phyloP scores from a whole-genome alignment of 106 monocot species.

The Acorus gramineus region DNA sequence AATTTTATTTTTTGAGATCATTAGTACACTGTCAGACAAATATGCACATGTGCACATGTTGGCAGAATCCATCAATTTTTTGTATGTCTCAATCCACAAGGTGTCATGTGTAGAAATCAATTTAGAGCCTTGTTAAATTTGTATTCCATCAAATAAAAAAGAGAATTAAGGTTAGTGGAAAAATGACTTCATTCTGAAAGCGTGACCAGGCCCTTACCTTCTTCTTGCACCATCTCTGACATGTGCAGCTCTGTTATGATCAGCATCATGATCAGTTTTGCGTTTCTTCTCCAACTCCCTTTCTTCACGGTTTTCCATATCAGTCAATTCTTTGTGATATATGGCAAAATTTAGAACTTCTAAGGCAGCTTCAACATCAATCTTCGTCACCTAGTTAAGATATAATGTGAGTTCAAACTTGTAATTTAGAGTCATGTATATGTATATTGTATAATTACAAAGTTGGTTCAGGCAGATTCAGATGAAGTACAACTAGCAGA shows the following conservation, averaged over 20 bases:
- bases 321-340: slow-evolving; percentile 95
- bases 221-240: slow-evolving; percentile 6
- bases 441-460: too few species aligned
- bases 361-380: slow-evolving; percentile 81
- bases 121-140: background rate
- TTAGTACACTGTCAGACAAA: too few species aligned
- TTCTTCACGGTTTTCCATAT: slow-evolving; percentile 91
- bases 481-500: too few species aligned
- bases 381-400: slow-evolving; percentile 50
- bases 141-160: background rate
- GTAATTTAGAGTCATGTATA: too few species aligned
- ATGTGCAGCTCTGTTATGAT: slow-evolving; percentile 6
- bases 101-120: too few species aligned
- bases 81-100: too few species aligned
- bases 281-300: slow-evolving; percentile 65
- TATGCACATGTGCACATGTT: too few species aligned
- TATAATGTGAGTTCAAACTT: background rate
- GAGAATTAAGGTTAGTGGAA: background rate
- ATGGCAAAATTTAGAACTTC: slow-evolving; percentile 91
- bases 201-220: slow-evolving; percentile 21
- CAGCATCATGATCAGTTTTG: slow-evolving; percentile 56
- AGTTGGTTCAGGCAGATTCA: too few species aligned
- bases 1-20: too few species aligned
- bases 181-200: background rate
- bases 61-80: too few species aligned